Percentiles rank a stretch among this genome's conserved stretches.
These are phyloP conservation scores for Magnolia officinalis DNA, from an alignment of 164 flowering plant species.

Conservation along the genomic window DNA sequence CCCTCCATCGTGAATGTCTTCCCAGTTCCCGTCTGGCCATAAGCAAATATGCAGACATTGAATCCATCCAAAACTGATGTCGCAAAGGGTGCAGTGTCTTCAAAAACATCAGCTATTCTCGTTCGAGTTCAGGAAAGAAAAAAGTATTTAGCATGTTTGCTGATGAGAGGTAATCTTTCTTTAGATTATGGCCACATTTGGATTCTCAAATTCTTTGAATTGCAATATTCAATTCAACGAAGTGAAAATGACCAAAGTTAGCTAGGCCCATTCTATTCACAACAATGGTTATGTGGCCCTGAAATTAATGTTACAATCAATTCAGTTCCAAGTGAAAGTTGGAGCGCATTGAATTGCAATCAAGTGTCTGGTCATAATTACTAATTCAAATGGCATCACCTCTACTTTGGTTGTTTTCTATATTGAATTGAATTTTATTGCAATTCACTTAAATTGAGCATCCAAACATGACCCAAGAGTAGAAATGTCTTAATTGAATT, in stretches of 20 bases:
- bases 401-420: neutral
- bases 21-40: slow-evolving; percentile 97
- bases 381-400: neutral
- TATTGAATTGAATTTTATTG: neutral
- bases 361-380: neutral
- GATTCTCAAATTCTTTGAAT: neutral
- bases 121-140: slow-evolving; percentile 5
- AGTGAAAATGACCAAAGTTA: too few relatives aligned
- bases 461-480: neutral
- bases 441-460: neutral
- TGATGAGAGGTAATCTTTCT: neutral
- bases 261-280: too few relatives aligned
- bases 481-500: neutral
- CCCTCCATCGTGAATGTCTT: slow-evolving; percentile 99
- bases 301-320: neutral
- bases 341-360: neutral
- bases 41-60: slow-evolving; percentile 98
- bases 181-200: neutral
- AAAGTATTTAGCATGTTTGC: slow-evolving; percentile 4
- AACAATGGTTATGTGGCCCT: neutral
- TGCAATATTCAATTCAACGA: too few relatives aligned
- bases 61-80: slow-evolving; percentile 91
- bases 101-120: slow-evolving; percentile 64
- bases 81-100: slow-evolving; percentile 82
- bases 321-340: neutral